Conservation (phyloP, 208 protist species). For the Trypanosoma congolense region DNA sequence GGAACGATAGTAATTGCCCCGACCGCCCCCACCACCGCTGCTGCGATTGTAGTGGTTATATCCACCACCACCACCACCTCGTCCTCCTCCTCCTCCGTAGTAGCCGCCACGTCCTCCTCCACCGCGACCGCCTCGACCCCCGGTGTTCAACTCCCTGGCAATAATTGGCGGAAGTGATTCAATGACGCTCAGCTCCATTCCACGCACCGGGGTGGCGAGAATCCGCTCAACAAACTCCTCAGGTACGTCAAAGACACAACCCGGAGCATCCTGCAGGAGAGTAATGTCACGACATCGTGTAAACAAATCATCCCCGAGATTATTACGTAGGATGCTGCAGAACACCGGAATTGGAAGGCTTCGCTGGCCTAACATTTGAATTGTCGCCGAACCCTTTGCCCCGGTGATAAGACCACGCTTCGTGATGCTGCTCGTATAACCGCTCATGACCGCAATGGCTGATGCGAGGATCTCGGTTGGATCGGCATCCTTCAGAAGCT, state of each 20-base stretch:
- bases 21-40: conserved; percentile 21
- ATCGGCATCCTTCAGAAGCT: conserved; percentile 86
- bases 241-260: conserved; percentile 86
- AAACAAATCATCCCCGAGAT: conserved; percentile 75
- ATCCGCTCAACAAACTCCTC: conserved; percentile 63
- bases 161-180: conserved; percentile 80
- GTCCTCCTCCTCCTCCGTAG: conserved; percentile 20
- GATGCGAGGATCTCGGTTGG: conserved; percentile 82
- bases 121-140: conserved; percentile 31
- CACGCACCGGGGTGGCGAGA: conserved; percentile 48
- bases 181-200: conserved; percentile 66
- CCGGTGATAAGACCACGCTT: conserved; percentile 79
- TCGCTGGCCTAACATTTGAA: conserved; percentile 70
- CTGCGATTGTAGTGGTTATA: conserved; percentile 13
- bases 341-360: conserved; percentile 74
- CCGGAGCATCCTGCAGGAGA: conserved; percentile 78
- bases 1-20: not conserved
- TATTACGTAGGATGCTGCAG: conserved; percentile 86
- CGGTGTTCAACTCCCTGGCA: conserved; percentile 62
- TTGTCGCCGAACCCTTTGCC: conserved; percentile 60
- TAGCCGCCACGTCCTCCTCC: conserved; percentile 25
- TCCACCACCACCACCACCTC: conserved; percentile 24
- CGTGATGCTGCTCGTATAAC: conserved; percentile 86
- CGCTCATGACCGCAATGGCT: conserved; percentile 88
- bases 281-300: conserved; percentile 80